Percentiles rank a stretch among this genome's conserved stretches.
Evolutionary conservation across 176 grass and related monocot genomes (phyloP).

Genomic region (Typha latifolia): DNA sequence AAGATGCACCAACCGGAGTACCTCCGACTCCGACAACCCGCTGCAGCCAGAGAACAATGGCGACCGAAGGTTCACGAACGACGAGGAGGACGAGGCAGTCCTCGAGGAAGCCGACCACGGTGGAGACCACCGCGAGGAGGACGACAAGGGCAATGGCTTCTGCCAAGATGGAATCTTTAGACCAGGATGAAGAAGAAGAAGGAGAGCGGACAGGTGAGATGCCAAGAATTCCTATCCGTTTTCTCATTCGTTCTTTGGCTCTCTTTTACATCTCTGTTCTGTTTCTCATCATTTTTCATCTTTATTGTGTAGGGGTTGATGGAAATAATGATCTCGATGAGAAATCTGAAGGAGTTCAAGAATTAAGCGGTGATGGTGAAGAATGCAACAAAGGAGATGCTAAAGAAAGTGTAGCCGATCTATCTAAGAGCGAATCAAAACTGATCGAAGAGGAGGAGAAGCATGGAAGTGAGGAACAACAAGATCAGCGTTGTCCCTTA

Average conservation of each 20-base stretch:
- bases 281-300: slow-evolving; percentile 1
- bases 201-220: slow-evolving; percentile 28
- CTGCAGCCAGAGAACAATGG: neutral
- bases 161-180: slow-evolving; percentile 20
- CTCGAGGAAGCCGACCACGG: neutral
- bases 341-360: slow-evolving; percentile 11
- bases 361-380: neutral
- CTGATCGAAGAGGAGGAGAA: slow-evolving; percentile 18
- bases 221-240: neutral
- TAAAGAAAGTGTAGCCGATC: neutral
- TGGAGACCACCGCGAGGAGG: slow-evolving; percentile 13
- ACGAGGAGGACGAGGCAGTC: slow-evolving; percentile 18
- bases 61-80: slow-evolving; percentile 7
- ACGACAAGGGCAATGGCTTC: slow-evolving; percentile 9
- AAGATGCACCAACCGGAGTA: slow-evolving; percentile 16
- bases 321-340: slow-evolving; percentile 8
- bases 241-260: neutral
- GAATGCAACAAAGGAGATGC: slow-evolving; percentile 10
- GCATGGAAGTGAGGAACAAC: slow-evolving; percentile 25
- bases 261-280: neutral
- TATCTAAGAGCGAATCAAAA: neutral
- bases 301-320: neutral
- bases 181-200: slow-evolving; percentile 32
- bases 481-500: slow-evolving; percentile 14
- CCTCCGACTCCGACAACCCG: slow-evolving; percentile 20